A percentile compares a stretch with the other conserved stretches of the same genome.
Evolutionary conservation across 495 filamentous ascomycete genomes (phyloP).

Genomic region (Penicillium cataractarum): DNA sequence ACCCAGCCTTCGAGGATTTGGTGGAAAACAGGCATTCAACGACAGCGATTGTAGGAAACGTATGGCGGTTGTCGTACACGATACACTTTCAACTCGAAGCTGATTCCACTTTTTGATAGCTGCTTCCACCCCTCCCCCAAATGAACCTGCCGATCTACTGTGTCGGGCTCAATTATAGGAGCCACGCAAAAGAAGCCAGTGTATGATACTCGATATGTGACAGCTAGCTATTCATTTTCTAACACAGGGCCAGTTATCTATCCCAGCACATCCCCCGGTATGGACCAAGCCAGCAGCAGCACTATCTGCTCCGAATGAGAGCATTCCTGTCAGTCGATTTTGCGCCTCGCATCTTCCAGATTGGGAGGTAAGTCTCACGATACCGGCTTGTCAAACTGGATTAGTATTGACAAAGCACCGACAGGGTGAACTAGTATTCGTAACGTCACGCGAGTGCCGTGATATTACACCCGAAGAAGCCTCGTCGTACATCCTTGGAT

Average conservation of each 20-base stretch:
- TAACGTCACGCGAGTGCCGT: constrained; percentile 40
- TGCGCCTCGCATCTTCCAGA: constrained; percentile 42
- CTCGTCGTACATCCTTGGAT: constrained; percentile 44
- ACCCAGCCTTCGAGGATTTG: too few species aligned
- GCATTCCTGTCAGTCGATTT: constrained; percentile 40
- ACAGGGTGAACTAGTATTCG: constrained; percentile 41
- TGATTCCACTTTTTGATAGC: neutral
- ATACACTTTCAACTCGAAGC: neutral
- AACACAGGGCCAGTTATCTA: constrained; percentile 28
- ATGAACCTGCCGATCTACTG: constrained; percentile 34
- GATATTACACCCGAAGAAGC: constrained; percentile 37
- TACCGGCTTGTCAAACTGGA: neutral
- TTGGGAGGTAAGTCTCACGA: constrained; percentile 27
- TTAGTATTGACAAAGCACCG: neutral
- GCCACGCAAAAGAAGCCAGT: constrained; percentile 44
- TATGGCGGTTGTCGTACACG: neutral
- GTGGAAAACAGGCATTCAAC: too few species aligned
- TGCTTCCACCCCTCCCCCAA: constrained; percentile 27
- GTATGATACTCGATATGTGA: constrained; percentile 15
- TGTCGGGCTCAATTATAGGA: constrained; percentile 48
- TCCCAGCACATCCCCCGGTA: constrained; percentile 40
- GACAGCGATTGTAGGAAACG: neutral
- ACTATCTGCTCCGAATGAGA: constrained; percentile 38
- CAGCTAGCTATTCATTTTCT: too few species aligned
- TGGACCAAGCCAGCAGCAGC: constrained; percentile 47